These are phyloP conservation scores for Amylostereum areolatum DNA, from an alignment of 1,284 basidiomycete species.

Conservation along the genomic window DNA sequence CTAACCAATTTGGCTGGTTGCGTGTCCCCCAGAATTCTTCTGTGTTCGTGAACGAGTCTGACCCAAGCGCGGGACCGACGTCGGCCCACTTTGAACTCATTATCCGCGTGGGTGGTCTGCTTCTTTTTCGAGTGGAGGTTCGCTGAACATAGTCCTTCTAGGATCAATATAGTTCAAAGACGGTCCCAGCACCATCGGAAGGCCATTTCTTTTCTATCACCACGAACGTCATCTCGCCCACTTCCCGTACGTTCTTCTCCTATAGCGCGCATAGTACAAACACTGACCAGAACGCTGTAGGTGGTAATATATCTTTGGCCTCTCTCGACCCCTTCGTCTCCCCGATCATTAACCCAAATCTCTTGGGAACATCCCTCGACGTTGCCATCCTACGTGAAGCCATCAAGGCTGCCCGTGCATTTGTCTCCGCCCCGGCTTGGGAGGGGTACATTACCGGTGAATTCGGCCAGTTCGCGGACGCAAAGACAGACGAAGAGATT, in stretches of 20 bases:
- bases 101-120: slow-evolving; percentile 4
- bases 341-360: slow-evolving; percentile 39
- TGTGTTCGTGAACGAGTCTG: not conserved
- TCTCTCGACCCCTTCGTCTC: slow-evolving; percentile 25
- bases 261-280: not conserved
- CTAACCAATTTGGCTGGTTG: not conserved
- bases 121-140: not conserved
- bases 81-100: slow-evolving; percentile 11
- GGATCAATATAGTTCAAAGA: not conserved
- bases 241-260: slow-evolving; percentile 11
- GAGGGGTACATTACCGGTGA: slow-evolving; percentile 16
- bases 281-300: slow-evolving; percentile 16
- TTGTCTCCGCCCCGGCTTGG: slow-evolving; percentile 17
- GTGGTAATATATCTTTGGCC: slow-evolving; percentile 15
- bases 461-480: slow-evolving; percentile 14
- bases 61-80: slow-evolving; percentile 24
- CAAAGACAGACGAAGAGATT: slow-evolving; percentile 18
- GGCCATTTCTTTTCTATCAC: slow-evolving; percentile 12
- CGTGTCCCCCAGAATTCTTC: not conserved
- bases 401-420: slow-evolving; percentile 16
- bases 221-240: slow-evolving; percentile 8
- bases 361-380: slow-evolving; percentile 27
- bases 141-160: not conserved
- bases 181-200: slow-evolving; percentile 1
- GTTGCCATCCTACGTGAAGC: slow-evolving; percentile 13